Evolutionary conservation across 495 filamentous ascomycete genomes (phyloP).

Genomic region (Podospora fimiseda): DNA sequence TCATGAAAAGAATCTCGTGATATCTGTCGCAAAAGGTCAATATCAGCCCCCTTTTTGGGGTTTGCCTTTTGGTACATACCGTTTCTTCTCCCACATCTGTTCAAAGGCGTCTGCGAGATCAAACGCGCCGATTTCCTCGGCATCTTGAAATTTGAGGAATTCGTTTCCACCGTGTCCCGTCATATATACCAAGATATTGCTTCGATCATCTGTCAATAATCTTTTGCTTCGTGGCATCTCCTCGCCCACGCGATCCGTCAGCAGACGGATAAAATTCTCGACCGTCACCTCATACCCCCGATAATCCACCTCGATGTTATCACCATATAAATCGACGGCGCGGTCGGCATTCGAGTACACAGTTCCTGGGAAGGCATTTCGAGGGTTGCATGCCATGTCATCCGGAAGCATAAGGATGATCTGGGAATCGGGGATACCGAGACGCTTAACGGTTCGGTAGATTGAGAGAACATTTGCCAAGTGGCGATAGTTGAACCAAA

Average conservation of each 20-base stretch:
- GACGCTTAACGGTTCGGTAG: slow-evolving; percentile 95
- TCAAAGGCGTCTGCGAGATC: slow-evolving; percentile 96
- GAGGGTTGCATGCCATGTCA: slow-evolving; percentile 98
- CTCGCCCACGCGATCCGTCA: slow-evolving; percentile 88
- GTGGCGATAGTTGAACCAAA: slow-evolving; percentile 99
- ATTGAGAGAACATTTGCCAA: slow-evolving; percentile 96
- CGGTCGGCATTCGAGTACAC: slow-evolving; percentile 98
- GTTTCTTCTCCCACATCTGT: slow-evolving; percentile 99
- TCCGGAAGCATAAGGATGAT: slow-evolving; percentile 99
- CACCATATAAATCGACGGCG: slow-evolving; percentile 90
- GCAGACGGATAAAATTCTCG: slow-evolving; percentile 92
- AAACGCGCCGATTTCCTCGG: slow-evolving; percentile 93
- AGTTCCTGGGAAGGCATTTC: slow-evolving; percentile 94
- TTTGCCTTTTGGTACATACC: too few species aligned
- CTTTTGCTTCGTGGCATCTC: slow-evolving; percentile 93
- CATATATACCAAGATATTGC: slow-evolving; percentile 98
- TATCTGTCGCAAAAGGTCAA: slow-evolving; percentile 42
- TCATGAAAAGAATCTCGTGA: slow-evolving; percentile 98
- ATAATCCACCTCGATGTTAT: slow-evolving; percentile 99
- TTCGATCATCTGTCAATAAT: slow-evolving; percentile 83
- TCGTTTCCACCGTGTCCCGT: slow-evolving; percentile 98
- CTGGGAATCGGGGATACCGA: slow-evolving; percentile 96
- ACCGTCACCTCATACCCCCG: slow-evolving; percentile 97
- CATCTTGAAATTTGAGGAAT: slow-evolving; percentile 97
- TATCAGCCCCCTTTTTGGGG: too few species aligned